Percentiles rank a stretch among this genome's conserved stretches.
Evolutionary conservation across 1,284 basidiomycete species (phyloP).

Genomic region (Entoloma clypeatum): DNA sequence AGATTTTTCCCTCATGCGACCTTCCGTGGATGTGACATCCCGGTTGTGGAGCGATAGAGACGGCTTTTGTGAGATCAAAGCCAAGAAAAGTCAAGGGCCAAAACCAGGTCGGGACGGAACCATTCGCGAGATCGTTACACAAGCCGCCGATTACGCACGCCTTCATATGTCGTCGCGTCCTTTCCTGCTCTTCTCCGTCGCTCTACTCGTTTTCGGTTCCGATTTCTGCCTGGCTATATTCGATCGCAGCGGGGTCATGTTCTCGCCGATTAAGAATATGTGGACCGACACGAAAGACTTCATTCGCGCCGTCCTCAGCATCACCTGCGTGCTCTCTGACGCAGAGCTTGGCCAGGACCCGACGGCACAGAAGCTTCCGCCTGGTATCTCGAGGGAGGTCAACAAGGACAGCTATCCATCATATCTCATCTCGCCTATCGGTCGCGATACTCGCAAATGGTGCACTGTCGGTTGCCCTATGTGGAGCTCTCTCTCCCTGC

Average conservation of each 20-base stretch:
- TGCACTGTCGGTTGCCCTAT: conserved; percentile 18
- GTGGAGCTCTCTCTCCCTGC: conserved; percentile 18
- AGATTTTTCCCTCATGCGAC: conserved; percentile 1
- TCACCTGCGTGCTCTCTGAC: conserved; percentile 14
- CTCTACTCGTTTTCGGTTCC: conserved; percentile 17
- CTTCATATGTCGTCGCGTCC: conserved; percentile 17
- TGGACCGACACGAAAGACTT: conserved; percentile 14
- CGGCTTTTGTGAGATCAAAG: conserved; percentile 13
- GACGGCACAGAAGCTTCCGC: conserved; percentile 8
- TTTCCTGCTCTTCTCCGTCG: conserved; percentile 20
- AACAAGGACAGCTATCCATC: conserved; percentile 7
- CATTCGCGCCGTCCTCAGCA: conserved; percentile 17
- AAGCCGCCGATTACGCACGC: conserved; percentile 18
- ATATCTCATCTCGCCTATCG: conserved; percentile 4
- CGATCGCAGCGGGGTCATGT: conserved; percentile 18
- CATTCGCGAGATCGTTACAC: conserved; percentile 13
- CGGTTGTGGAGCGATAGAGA: conserved; percentile 9
- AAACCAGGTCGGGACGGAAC: conserved; percentile 5
- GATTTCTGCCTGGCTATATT: conserved; percentile 20
- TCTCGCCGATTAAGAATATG: conserved; percentile 19
- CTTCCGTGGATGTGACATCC: conserved; percentile 1
- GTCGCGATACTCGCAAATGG: conserved; percentile 9
- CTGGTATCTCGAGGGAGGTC: conserved; percentile 2
- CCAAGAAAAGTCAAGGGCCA: conserved; percentile 10
- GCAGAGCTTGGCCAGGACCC: conserved; percentile 18